Conservation (phyloP, 352 stramenopile species). For the Aphanomyces euteiches region DNA sequence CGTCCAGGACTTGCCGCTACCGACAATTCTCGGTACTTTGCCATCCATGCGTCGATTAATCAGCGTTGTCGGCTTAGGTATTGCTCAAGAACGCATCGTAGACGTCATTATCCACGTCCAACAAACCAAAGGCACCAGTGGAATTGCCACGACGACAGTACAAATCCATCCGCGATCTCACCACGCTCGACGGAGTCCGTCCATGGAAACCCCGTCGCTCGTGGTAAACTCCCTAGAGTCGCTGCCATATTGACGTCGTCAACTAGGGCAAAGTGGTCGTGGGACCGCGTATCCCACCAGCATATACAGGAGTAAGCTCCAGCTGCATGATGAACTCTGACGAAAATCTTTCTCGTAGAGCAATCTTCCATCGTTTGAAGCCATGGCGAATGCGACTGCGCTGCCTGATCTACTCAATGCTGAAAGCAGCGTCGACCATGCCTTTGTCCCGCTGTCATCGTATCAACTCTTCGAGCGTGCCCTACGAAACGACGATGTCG, state of each 20-base stretch:
- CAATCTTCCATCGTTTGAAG: conserved; percentile 7
- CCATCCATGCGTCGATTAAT: not conserved
- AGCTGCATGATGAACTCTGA: no score
- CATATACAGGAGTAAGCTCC: not conserved
- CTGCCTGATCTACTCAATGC: not conserved
- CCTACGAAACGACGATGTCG: conserved; percentile 2
- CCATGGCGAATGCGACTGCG: not conserved
- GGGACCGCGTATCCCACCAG: conserved; percentile 9
- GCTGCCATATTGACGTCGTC: not conserved
- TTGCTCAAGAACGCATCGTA: conserved; percentile 29
- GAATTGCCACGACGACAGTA: not conserved
- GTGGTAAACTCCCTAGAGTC: conserved; percentile 1
- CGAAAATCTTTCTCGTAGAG: no score
- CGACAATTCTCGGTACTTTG: conserved; percentile 12
- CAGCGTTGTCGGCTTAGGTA: not conserved
- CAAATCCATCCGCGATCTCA: not conserved
- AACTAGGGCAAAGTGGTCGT: conserved; percentile 5
- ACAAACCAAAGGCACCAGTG: not conserved
- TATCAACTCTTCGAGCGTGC: conserved; percentile 26
- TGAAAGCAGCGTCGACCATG: conserved; percentile 10
- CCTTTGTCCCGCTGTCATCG: conserved; percentile 11
- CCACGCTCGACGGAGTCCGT: not conserved
- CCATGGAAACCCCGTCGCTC: not conserved
- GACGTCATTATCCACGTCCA: conserved; percentile 20
- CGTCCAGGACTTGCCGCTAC: conserved; percentile 26